A percentile compares a stretch with the other conserved stretches of the same genome.
These are phyloP conservation scores for Malus hybrid DNA, from an alignment of 331 rosid species.

Conservation along the genomic window DNA sequence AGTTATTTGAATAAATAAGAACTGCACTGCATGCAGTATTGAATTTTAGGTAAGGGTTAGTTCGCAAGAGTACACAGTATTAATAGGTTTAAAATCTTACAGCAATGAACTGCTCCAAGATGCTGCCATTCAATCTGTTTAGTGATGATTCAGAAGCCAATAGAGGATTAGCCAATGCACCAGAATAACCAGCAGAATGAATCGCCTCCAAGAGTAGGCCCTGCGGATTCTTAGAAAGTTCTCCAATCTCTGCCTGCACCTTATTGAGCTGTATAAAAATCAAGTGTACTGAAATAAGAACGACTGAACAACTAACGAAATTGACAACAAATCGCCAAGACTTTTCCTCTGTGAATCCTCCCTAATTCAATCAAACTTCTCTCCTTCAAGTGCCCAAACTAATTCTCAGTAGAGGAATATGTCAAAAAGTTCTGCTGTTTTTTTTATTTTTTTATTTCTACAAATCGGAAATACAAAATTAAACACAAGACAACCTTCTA, in stretches of 20 bases:
- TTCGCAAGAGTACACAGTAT: neutral
- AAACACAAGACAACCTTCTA: neutral
- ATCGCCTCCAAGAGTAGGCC: conserved; percentile 83
- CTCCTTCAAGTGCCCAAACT: neutral
- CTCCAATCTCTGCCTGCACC: conserved; percentile 69
- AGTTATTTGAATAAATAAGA: neutral
- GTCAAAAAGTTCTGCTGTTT: too few species aligned
- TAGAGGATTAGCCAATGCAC: conserved; percentile 82
- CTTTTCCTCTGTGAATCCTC: neutral
- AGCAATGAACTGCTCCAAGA: conserved; percentile 63
- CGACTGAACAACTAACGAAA: conserved; percentile 1
- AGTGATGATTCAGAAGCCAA: conserved; percentile 64
- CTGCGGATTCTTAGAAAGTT: conserved; percentile 69
- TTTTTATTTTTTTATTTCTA: neutral
- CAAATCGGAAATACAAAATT: neutral
- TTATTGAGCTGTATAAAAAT: conserved; percentile 52
- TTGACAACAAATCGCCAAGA: neutral
- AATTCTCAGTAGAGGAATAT: neutral
- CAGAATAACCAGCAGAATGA: conserved; percentile 82
- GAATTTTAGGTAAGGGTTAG: neutral
- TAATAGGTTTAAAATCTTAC: conserved; percentile 42
- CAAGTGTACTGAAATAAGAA: conserved; percentile 19
- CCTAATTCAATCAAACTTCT: neutral
- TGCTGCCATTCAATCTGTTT: conserved; percentile 50
- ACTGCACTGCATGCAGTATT: conserved; percentile 10